phyloP scores from a whole-genome alignment of 495 filamentous ascomycete species.

The Annulohypoxylon nitens region DNA sequence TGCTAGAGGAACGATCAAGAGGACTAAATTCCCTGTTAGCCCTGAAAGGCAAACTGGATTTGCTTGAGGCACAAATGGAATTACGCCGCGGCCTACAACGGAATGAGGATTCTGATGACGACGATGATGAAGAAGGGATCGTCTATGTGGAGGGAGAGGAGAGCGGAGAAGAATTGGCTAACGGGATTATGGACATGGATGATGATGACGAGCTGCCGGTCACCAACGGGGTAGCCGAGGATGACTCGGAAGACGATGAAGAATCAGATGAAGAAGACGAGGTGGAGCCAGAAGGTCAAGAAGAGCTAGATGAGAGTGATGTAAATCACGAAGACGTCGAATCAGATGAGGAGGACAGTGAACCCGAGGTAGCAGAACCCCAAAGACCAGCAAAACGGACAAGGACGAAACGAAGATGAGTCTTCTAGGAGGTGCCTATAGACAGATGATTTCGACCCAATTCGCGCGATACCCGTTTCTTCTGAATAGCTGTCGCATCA shows the following conservation, averaged over 20 bases:
- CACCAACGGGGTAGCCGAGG: slow-evolving; percentile 54
- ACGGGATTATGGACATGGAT: slow-evolving; percentile 55
- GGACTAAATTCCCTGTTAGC: slow-evolving; percentile 84
- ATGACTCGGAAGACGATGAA: slow-evolving; percentile 60
- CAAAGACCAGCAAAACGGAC: slow-evolving; percentile 54
- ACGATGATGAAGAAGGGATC: slow-evolving; percentile 79
- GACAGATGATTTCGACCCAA: slow-evolving; percentile 35
- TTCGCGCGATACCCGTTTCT: slow-evolving; percentile 45
- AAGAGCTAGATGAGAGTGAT: slow-evolving; percentile 60
- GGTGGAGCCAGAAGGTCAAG: slow-evolving; percentile 55
- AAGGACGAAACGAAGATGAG: slow-evolving; percentile 51
- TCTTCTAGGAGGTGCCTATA: slow-evolving; percentile 17
- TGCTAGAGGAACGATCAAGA: slow-evolving; percentile 85
- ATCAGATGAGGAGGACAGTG: slow-evolving; percentile 60
- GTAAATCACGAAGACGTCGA: slow-evolving; percentile 60
- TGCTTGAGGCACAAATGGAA: slow-evolving; percentile 88
- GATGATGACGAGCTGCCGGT: slow-evolving; percentile 50
- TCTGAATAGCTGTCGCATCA: slow-evolving; percentile 6
- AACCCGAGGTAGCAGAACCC: slow-evolving; percentile 52
- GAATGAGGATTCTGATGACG: slow-evolving; percentile 62
- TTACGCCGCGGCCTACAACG: slow-evolving; percentile 71
- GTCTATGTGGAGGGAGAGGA: slow-evolving; percentile 90
- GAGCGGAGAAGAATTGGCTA: slow-evolving; percentile 60
- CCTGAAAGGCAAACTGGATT: slow-evolving; percentile 93
- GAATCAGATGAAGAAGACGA: slow-evolving; percentile 56